Evolutionary conservation across 2,329 filamentous ascomycete genomes (phyloP).

Genomic region (Fusarium sp.): DNA sequence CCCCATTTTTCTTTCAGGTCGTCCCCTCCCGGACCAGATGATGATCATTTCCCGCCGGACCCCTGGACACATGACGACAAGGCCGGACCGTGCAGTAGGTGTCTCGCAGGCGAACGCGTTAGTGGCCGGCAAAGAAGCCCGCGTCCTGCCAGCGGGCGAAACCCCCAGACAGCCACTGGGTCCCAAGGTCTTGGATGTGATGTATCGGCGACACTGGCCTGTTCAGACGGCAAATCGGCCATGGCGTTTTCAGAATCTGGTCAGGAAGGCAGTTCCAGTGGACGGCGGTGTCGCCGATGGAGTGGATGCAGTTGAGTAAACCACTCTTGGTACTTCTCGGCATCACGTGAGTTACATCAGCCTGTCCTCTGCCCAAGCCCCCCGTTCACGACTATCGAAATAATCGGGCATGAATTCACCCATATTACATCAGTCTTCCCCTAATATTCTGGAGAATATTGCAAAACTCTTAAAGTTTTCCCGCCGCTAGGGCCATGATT

Average conservation of each 20-base stretch:
- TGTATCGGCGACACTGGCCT: slow-evolving; percentile 5
- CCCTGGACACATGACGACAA: slow-evolving; percentile 40
- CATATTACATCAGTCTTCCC: neutral
- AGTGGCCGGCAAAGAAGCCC: slow-evolving; percentile 34
- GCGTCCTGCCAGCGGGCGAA: slow-evolving; percentile 10
- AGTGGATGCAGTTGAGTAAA: no score
- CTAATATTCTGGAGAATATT: neutral
- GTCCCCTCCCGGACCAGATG: slow-evolving; percentile 1
- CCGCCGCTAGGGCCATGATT: slow-evolving; percentile 5
- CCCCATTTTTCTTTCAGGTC: neutral
- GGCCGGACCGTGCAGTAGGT: slow-evolving; percentile 34
- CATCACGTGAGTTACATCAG: slow-evolving; percentile 7
- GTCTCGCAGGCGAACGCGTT: slow-evolving; percentile 36
- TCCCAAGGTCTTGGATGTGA: slow-evolving; percentile 21
- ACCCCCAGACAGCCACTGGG: slow-evolving; percentile 7
- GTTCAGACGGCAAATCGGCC: slow-evolving; percentile 11
- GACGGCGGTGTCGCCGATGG: slow-evolving; percentile 10
- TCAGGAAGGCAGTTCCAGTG: neutral
- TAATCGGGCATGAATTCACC: slow-evolving; percentile 1
- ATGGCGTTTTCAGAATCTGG: neutral
- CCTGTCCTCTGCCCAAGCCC: neutral
- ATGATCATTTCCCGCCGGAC: slow-evolving; percentile 5
- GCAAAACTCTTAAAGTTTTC: neutral
- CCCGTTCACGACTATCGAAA: neutral
- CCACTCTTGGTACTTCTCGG: neutral